Conservation (phyloP, 1,139 yeast genomes). For the Kodamaea fungicola region DNA sequence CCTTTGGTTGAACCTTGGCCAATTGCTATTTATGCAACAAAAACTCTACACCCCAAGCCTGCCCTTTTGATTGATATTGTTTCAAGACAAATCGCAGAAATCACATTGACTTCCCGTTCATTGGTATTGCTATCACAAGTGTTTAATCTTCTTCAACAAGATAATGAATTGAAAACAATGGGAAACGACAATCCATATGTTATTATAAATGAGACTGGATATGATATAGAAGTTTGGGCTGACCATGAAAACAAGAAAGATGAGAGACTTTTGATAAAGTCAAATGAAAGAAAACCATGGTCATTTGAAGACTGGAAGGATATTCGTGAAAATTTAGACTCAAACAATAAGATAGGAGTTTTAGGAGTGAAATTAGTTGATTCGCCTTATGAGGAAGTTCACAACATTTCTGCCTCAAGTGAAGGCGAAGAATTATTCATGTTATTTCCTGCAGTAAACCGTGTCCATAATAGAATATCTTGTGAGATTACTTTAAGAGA, state of each 20-base stretch:
- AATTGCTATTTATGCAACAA: constrained; percentile 67
- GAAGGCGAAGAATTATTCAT: constrained; percentile 82
- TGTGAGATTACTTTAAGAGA: constrained; percentile 68
- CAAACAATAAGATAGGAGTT: constrained; percentile 56
- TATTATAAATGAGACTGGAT: constrained; percentile 82
- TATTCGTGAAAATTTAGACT: constrained; percentile 74
- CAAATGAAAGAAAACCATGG: constrained; percentile 68
- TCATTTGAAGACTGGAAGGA: constrained; percentile 92
- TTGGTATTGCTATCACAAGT: constrained; percentile 75
- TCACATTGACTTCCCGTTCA: constrained; percentile 79
- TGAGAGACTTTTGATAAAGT: constrained; percentile 36
- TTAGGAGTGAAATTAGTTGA: constrained; percentile 59
- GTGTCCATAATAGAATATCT: constrained; percentile 69
- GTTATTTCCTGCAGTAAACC: constrained; percentile 58
- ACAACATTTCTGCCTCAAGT: constrained; percentile 62
- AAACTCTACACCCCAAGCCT: constrained; percentile 40
- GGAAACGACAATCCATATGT: constrained; percentile 83
- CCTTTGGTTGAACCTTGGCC: constrained; percentile 91
- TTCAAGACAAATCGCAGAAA: constrained; percentile 73
- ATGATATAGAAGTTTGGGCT: constrained; percentile 73
- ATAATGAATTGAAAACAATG: constrained; percentile 56
- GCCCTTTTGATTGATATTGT: constrained; percentile 58
- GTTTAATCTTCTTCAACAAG: constrained; percentile 52
- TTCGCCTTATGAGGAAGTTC: constrained; percentile 52
- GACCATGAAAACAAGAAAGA: constrained; percentile 30